A percentile compares a stretch with the other conserved stretches of the same genome.
These are phyloP conservation scores for Colletotrichum kahawae DNA, from an alignment of 2,329 filamentous ascomycete genomes.

Conservation along the genomic window DNA sequence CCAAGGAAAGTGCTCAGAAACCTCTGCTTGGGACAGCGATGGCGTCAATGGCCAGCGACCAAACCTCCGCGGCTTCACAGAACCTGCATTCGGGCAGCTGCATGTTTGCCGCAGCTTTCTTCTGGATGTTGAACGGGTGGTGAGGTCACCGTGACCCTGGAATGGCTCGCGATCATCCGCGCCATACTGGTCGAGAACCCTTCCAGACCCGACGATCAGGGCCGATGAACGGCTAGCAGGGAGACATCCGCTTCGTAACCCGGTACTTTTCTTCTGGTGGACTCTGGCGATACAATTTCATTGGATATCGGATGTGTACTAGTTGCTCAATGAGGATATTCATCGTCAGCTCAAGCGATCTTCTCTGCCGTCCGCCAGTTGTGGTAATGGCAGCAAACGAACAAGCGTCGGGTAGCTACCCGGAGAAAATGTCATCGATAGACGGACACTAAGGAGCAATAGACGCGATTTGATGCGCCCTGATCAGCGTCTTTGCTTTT, in stretches of 20 bases:
- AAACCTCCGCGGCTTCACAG: background rate
- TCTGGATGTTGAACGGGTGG: background rate
- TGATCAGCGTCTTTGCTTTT: background rate
- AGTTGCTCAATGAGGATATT: background rate
- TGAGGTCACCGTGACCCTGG: background rate
- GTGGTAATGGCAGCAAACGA: background rate
- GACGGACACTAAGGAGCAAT: background rate
- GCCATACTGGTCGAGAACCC: background rate
- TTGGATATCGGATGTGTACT: background rate
- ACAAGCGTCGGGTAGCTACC: background rate
- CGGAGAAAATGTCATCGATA: background rate
- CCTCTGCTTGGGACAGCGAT: background rate
- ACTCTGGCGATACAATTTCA: background rate
- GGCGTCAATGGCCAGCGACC: background rate
- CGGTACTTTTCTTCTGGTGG: background rate
- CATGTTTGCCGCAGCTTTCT: background rate
- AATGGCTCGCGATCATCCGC: background rate
- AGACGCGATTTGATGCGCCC: background rate
- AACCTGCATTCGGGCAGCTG: background rate
- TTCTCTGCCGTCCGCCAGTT: background rate
- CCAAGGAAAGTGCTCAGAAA: background rate
- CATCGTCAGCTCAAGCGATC: background rate
- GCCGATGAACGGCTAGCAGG: background rate
- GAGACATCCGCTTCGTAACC: background rate
- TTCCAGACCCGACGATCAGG: conserved; percentile 13